phyloP scores from a whole-genome alignment of 2,329 filamentous ascomycete genomes.

The Trichoderma polysporum region DNA sequence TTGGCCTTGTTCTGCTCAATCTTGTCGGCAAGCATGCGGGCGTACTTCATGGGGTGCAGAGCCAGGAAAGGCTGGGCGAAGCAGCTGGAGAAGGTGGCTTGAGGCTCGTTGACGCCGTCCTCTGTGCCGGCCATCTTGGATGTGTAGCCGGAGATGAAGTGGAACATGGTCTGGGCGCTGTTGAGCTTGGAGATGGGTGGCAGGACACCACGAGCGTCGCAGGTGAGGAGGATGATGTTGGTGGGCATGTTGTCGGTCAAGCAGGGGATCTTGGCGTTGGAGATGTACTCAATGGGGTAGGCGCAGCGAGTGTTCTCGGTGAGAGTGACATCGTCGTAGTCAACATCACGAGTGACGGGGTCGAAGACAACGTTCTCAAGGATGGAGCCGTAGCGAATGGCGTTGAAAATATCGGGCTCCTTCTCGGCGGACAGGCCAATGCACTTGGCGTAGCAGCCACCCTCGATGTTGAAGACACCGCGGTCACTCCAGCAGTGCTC shows the following conservation, averaged over 20 bases:
- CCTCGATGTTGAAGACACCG: conserved; percentile 99
- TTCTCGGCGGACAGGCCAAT: conserved; percentile 97
- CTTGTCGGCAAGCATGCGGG: conserved; percentile 97
- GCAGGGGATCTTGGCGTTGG: conserved; percentile 98
- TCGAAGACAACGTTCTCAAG: conserved; percentile 99
- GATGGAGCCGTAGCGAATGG: conserved; percentile 95
- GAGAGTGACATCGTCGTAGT: conserved; percentile 92
- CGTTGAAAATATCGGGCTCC: conserved; percentile 96
- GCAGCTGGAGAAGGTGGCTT: conserved; percentile 98
- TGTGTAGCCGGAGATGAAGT: conserved; percentile 99
- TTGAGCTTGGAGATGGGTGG: conserved; percentile 97
- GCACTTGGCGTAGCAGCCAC: conserved; percentile 98
- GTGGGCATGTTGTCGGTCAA: conserved; percentile 80
- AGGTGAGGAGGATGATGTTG: conserved; percentile 98
- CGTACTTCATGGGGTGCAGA: conserved; percentile 98
- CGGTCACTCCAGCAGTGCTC: conserved; percentile 99
- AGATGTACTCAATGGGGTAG: conserved; percentile 98
- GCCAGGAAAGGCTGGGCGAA: conserved; percentile 99
- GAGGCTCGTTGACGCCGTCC: conserved; percentile 92
- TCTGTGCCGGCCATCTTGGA: conserved; percentile 99
- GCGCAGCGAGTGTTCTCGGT: conserved; percentile 98
- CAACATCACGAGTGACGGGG: conserved; percentile 80
- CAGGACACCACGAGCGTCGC: conserved; percentile 94
- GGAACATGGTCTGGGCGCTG: conserved; percentile 97
- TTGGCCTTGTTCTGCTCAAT: conserved; percentile 93